Base-by-base conservation (phyloP, 2,329 filamentous ascomycete genomes). In the Fusarium longipes region DNA sequence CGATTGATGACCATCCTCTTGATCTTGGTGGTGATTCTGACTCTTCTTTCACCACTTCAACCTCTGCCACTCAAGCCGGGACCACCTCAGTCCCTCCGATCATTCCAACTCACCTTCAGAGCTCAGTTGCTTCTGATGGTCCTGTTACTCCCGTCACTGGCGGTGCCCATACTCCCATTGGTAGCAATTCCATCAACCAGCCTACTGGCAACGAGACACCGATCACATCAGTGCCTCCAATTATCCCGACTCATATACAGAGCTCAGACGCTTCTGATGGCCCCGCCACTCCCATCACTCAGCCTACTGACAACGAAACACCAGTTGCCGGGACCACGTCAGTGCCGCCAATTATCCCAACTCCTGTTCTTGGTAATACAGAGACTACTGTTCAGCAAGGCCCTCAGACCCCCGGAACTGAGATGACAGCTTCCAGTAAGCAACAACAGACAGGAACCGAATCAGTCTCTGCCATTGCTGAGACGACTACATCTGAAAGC, bases 1-100 rank as follows among this genome's bases (percentile, higher is more conserved):
- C 54, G 20, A 68, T 68, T 2, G 18, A 64, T 25, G 45, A 55
- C 2, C 56, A 57, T 40, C 33, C 39, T 15, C 39, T 68, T 30
- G 65, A 67, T 12, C 63, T 63, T 14, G 57, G 60, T n/a, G 35
- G 36, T 17, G n/a, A n/a, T n/a, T 24, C 52, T 32, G 35, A 0
- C 1, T 25, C 33, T 1, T 25, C 33, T 8, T 18, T 38, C 8
- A 48, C 53, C 17, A 43, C 24, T 10, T 49, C 52, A 7, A 15
- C 32, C 11, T 15, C 24, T 5, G 17, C 11, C 8, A 0, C n/a
- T 2, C 35, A 35, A 6, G 10, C 25, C n/a, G n/a, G n/a, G n/a
- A n/a, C 20, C 10, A 57, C 51, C 2, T 59, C 56, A 3, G 25
- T 42, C 0, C 18, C 43, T 15, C 24, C 42, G 2, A n/a, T 57